Percentiles rank a stretch among this genome's conserved stretches.
Evolutionary conservation across 148 eudicot genomes (phyloP).

Genomic region (Persicaria maculosa): DNA sequence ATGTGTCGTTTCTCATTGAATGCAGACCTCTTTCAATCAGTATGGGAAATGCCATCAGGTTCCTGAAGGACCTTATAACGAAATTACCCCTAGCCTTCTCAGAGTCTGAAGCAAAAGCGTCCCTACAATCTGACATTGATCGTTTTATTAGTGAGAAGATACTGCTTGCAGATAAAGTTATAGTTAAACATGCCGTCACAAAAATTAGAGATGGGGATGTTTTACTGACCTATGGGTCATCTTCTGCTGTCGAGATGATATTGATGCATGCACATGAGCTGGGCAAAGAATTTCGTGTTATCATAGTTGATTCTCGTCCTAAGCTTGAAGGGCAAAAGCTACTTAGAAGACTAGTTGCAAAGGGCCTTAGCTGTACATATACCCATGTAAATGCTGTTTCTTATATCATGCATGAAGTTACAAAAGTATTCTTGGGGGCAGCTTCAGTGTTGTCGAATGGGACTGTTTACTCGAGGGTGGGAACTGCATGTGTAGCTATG

Average conservation of each 20-base stretch:
- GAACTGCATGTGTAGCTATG: constrained; percentile 97
- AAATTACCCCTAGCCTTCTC: constrained; percentile 60
- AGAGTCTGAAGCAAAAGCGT: constrained; percentile 88
- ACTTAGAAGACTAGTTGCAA: constrained; percentile 86
- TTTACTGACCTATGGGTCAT: constrained; percentile 86
- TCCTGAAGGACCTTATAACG: constrained; percentile 67
- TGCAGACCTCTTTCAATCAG: constrained; percentile 98
- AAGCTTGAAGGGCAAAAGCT: constrained; percentile 84
- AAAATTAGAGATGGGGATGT: constrained; percentile 98
- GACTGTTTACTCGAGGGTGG: constrained; percentile 95
- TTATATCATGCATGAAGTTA: constrained; percentile 88
- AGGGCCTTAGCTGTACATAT: constrained; percentile 84
- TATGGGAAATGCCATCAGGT: constrained; percentile 97
- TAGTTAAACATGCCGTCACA: constrained; percentile 85
- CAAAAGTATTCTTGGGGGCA: constrained; percentile 85
- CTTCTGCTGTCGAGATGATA: constrained; percentile 90
- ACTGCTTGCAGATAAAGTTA: constrained; percentile 83
- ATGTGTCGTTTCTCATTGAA: constrained; percentile 85
- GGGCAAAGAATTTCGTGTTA: constrained; percentile 80
- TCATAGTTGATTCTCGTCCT: constrained; percentile 85
- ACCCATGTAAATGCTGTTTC: constrained; percentile 95
- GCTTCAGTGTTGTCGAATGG: constrained; percentile 90
- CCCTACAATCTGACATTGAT: constrained; percentile 65
- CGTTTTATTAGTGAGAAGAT: constrained; percentile 75
- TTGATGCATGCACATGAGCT: constrained; percentile 83